Evolutionary conservation across 1,284 basidiomycete genomes (phyloP).

Genomic region (Moesziomyces parantarcticus): DNA sequence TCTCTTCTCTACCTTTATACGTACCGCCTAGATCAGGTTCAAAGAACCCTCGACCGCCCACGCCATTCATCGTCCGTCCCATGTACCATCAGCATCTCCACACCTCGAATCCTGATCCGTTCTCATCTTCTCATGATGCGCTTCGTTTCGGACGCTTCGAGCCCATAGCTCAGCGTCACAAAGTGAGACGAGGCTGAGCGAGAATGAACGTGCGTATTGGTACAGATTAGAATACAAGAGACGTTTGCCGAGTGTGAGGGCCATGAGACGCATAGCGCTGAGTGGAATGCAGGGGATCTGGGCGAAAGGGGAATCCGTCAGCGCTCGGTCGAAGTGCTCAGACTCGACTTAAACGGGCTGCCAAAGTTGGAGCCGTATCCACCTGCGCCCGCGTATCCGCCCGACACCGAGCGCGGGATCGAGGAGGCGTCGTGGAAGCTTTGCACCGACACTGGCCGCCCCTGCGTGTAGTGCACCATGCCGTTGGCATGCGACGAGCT

Average conservation of each 20-base stretch:
- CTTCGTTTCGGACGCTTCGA: not conserved
- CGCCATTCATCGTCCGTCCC: not conserved
- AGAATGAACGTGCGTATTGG: slow-evolving; percentile 25
- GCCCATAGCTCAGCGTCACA: not conserved
- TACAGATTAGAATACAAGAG: slow-evolving; percentile 36
- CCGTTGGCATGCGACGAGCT: slow-evolving; percentile 51
- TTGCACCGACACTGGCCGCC: slow-evolving; percentile 39
- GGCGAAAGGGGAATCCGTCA: not conserved
- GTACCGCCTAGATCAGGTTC: not conserved
- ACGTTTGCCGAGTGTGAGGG: too few relatives aligned
- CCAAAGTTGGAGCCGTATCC: slow-evolving; percentile 44
- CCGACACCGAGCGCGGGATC: slow-evolving; percentile 44
- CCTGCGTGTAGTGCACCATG: slow-evolving; percentile 49
- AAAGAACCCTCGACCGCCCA: not conserved
- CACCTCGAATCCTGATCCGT: not conserved
- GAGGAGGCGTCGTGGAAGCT: slow-evolving; percentile 47
- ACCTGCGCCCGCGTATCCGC: slow-evolving; percentile 28
- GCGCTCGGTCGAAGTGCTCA: slow-evolving; percentile 36
- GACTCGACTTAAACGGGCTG: slow-evolving; percentile 44
- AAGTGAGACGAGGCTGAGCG: slow-evolving; percentile 2
- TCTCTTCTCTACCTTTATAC: not conserved
- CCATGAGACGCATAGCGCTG: too few relatives aligned
- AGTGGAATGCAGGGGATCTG: too few relatives aligned
- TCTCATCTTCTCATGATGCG: not conserved
- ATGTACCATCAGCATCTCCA: not conserved